Base-by-base conservation (phyloP, 164 flowering plant species). In the Brasenia schreberi region DNA sequence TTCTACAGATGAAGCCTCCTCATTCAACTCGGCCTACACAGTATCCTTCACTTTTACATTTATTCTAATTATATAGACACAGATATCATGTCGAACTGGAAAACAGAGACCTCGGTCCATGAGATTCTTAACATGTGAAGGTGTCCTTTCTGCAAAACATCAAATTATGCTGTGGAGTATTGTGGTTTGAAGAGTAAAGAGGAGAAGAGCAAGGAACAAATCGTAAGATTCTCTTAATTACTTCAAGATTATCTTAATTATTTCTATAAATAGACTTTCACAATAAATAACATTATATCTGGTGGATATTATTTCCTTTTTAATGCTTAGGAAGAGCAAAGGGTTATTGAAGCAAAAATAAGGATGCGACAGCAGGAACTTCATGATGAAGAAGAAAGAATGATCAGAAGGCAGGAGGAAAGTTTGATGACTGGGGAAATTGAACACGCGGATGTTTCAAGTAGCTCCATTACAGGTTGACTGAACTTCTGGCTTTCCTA, bases 311-410 rank as follows among this genome's bases (percentile, higher is more conserved):
- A 49, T n/a, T n/a, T 49, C 56, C 56, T 66, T 18, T 69, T 49
- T 33, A 16, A 59, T 61, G 42, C 66, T 49, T 67, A 95, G 99
- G 99, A 95, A 81, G 99, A 95, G 71, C 97, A 92, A 67, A 81
- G 86, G 68, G 97, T 95, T 68, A 95, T 95, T 72, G 99, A 95
- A 82, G 99, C 99, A 12, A 84, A 90, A 82, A 94, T 94, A 71
- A 81, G 97, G 74, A 94, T 91, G 81, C 79, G 85, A 64, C 90
- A 84, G 71, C 88, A 88, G 66, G 97, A 94, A 74, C 76, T 88
- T 65, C 88, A 73, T 66, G 96, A 91, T 74, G 97, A 92, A 23
- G 88, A 94, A 78, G 90, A 85, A 66, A 83, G 86, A 73, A 76
- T 79, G 75, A 88, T 80, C 69, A 87, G 77, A 76, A 82, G 80